Percentiles rank a stretch among this genome's conserved stretches.
Conservation (phyloP, 2,329 filamentous ascomycete species). For the Xylariales sp. region DNA sequence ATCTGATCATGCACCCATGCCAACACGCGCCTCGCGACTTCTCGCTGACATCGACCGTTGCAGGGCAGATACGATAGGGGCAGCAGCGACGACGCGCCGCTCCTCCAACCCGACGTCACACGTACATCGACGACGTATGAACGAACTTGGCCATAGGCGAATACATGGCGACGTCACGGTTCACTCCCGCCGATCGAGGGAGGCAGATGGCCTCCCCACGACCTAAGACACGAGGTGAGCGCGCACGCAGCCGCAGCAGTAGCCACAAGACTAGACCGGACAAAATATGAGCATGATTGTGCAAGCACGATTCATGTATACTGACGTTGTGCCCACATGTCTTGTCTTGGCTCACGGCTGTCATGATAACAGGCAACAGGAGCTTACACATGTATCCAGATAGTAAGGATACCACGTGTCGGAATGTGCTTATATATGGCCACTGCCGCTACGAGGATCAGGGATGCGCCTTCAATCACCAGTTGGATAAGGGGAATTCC, state of each 20-base stretch:
- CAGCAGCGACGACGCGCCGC: slow-evolving; percentile 7
- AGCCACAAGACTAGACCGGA: background rate
- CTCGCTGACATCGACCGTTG: no score
- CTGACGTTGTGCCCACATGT: background rate
- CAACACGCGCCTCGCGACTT: no score
- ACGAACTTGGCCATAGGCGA: no score
- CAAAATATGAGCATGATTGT: slow-evolving; percentile 5
- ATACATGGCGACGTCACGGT: slow-evolving; percentile 28
- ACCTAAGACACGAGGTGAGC: slow-evolving; percentile 31
- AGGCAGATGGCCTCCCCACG: slow-evolving; percentile 31
- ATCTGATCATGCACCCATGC: no score
- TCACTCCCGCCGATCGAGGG: slow-evolving; percentile 25
- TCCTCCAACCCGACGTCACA: slow-evolving; percentile 1
- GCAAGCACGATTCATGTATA: slow-evolving; percentile 3
- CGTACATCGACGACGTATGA: background rate
- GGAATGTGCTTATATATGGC: slow-evolving; percentile 90
- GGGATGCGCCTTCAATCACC: slow-evolving; percentile 88
- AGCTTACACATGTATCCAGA: slow-evolving; percentile 39
- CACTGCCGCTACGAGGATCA: slow-evolving; percentile 89
- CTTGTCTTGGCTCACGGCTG: no score
- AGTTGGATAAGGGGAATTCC: slow-evolving; percentile 56
- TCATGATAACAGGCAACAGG: background rate
- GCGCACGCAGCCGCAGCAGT: slow-evolving; percentile 4
- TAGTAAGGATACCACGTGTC: slow-evolving; percentile 85
- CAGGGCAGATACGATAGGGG: slow-evolving; percentile 8